Conservation (phyloP, 352 stramenopile species). For the Phytophthora nicotianae region DNA sequence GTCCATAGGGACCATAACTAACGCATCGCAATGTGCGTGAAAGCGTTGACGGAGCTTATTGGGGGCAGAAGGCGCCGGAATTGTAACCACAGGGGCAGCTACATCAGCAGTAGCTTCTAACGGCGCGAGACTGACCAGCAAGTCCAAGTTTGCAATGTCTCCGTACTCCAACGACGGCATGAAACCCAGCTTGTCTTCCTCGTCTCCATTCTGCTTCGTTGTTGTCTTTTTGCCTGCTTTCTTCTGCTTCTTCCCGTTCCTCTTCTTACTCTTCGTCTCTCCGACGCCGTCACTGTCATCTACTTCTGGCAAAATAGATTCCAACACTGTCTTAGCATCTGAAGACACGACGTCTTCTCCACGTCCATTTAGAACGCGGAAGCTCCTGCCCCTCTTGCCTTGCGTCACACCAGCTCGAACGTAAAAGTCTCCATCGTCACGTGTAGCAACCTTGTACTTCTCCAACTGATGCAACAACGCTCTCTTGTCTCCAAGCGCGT, state of each 20-base stretch:
- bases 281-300: conserved; percentile 16
- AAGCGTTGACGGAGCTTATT: conserved; percentile 15
- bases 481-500: conserved; percentile 17
- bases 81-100: conserved; percentile 38
- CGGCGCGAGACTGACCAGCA: conserved; percentile 48
- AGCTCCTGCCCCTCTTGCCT: conserved; percentile 26
- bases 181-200: conserved; percentile 22
- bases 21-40: conserved; percentile 41
- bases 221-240: conserved; percentile 40
- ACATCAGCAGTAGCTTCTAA: conserved; percentile 8
- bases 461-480: conserved; percentile 30
- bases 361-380: conserved; percentile 36
- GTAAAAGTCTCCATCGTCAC: conserved; percentile 30
- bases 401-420: conserved; percentile 39
- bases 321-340: conserved; percentile 12
- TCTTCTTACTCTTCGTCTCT: conserved; percentile 28
- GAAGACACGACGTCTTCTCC: conserved; percentile 32
- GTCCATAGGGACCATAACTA: conserved; percentile 46
- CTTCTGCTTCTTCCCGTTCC: conserved; percentile 39
- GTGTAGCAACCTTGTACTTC: conserved; percentile 36
- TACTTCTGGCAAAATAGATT: conserved; percentile 14
- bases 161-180: conserved; percentile 62
- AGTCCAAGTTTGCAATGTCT: conserved; percentile 49
- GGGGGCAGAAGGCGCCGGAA: conserved; percentile 31
- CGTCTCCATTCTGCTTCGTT: conserved; percentile 27